Percentiles rank a stretch among this genome's conserved stretches.
Conservation (phyloP, 2,329 filamentous ascomycete genomes). For the Xylariaceae sp. region DNA sequence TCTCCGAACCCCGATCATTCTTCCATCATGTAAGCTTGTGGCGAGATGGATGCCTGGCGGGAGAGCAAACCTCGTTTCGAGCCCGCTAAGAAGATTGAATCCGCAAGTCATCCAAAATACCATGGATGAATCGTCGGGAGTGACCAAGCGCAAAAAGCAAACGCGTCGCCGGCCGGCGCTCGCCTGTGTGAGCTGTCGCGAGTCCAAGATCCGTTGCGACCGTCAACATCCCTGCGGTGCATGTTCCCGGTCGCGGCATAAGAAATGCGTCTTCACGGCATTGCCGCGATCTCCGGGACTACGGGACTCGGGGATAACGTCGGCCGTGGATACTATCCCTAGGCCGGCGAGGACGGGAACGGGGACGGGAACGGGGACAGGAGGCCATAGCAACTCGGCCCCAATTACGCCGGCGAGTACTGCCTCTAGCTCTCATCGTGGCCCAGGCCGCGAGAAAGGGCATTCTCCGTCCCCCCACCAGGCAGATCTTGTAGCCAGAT, state of each 20-base stretch:
- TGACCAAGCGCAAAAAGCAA: constrained; percentile 14
- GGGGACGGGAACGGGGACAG: background rate
- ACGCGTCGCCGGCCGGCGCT: constrained; percentile 27
- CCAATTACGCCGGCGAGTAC: constrained; percentile 13
- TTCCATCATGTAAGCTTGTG: too few species aligned
- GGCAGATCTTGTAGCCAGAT: too few species aligned
- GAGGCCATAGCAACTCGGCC: background rate
- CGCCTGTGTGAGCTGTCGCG: constrained; percentile 44
- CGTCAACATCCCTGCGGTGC: constrained; percentile 53
- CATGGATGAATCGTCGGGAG: constrained; percentile 5
- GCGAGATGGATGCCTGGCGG: too few species aligned
- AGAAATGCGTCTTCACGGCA: constrained; percentile 44
- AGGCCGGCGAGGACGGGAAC: background rate
- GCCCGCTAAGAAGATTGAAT: too few species aligned
- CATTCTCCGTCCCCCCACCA: too few species aligned
- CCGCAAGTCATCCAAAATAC: background rate
- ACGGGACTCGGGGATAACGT: constrained; percentile 25
- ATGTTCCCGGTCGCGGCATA: constrained; percentile 51
- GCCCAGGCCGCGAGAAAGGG: background rate
- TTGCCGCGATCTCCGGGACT: background rate
- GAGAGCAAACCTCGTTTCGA: too few species aligned
- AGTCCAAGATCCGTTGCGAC: constrained; percentile 58
- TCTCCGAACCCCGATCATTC: too few species aligned
- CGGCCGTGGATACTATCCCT: constrained; percentile 2
- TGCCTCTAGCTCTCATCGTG: background rate